These are phyloP conservation scores for Nothopassalora personata DNA, from an alignment of 2,329 filamentous ascomycete genomes.

Conservation along the genomic window DNA sequence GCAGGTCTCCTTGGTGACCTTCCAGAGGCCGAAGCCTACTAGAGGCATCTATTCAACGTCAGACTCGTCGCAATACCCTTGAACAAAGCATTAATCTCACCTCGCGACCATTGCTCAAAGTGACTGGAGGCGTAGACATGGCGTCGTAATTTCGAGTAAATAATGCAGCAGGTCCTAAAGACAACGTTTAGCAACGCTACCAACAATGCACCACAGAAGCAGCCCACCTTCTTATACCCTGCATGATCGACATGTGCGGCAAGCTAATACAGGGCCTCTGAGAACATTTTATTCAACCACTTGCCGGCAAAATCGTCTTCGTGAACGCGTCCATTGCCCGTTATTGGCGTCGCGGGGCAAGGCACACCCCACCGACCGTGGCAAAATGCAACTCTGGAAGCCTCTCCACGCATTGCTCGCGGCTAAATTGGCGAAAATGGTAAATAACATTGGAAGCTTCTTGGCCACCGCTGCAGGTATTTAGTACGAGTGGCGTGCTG, in stretches of 20 bases:
- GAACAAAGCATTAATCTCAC: slow-evolving; percentile 14
- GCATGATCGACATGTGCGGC: background rate
- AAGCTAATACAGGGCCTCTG: background rate
- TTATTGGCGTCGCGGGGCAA: slow-evolving; percentile 2
- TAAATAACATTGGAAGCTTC: background rate
- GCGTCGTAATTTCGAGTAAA: slow-evolving; percentile 24
- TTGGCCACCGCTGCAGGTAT: background rate
- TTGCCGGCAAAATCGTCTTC: background rate
- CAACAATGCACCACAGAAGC: background rate
- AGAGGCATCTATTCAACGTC: slow-evolving; percentile 57
- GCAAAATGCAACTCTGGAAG: background rate
- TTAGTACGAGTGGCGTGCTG: background rate
- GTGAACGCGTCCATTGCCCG: background rate
- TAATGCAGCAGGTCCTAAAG: slow-evolving; percentile 7
- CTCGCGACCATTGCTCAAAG: slow-evolving; percentile 36
- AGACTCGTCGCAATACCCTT: background rate
- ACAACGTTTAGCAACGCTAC: background rate
- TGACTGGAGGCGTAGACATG: slow-evolving; percentile 29
- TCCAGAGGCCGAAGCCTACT: slow-evolving; percentile 77
- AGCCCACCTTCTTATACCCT: slow-evolving; percentile 6
- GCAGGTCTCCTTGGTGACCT: slow-evolving; percentile 67
- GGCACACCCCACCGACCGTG: background rate
- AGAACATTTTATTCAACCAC: background rate
- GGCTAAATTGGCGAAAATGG: slow-evolving; percentile 1
- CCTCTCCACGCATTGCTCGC: background rate